These are phyloP conservation scores for Chlamydomonas eustigma DNA, from an alignment of 139 green algal genomes.

Conservation along the genomic window DNA sequence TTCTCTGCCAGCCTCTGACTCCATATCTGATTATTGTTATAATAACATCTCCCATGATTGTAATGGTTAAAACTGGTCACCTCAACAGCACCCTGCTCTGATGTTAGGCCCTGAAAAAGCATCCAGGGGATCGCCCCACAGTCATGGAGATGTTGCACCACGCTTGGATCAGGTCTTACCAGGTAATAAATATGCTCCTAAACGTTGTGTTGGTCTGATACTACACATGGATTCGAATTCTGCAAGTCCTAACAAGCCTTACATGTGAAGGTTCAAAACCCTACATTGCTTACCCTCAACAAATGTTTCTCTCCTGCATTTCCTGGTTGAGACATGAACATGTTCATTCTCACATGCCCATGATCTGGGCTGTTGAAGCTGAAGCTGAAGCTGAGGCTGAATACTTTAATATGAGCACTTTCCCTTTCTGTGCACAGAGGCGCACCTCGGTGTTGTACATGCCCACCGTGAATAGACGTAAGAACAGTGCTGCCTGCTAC, in stretches of 20 bases:
- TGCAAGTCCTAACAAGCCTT: not conserved
- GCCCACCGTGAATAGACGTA: not conserved
- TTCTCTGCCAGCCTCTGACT: not conserved
- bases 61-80: too few relatives aligned
- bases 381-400: not conserved
- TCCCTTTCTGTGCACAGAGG: not conserved
- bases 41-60: not conserved
- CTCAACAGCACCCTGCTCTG: not conserved
- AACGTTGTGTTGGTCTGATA: not conserved
- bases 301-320: too few relatives aligned
- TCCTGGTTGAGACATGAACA: too few relatives aligned
- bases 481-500: not conserved
- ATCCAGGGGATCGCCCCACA: conserved; percentile 46
- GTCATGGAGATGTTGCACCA: conserved; percentile 62
- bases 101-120: conserved; percentile 51
- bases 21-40: not conserved
- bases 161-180: conserved; percentile 46
- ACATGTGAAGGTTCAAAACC: not conserved
- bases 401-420: too few relatives aligned
- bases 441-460: conserved; percentile 1
- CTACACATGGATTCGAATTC: not conserved
- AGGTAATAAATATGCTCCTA: not conserved
- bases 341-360: too few relatives aligned
- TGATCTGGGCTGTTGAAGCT: not conserved
- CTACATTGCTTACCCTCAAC: not conserved